phyloP scores from a whole-genome alignment of 192 early-diverging fungal genomes.

The Coemansia reversa region DNA sequence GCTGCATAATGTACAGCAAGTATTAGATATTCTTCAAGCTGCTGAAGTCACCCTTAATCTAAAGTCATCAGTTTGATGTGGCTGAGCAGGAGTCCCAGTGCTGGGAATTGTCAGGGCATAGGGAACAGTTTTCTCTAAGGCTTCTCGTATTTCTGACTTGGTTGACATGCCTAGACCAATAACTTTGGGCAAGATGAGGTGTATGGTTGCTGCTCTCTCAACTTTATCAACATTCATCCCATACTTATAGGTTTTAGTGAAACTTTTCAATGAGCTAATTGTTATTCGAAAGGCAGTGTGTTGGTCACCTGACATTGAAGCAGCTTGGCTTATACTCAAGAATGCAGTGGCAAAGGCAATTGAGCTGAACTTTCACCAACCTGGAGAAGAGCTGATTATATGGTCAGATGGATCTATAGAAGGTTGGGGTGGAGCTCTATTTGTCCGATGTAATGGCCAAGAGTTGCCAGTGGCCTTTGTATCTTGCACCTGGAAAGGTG shows the following conservation, averaged over 20 bases:
- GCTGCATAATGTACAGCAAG: neutral
- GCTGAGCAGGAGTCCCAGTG: neutral
- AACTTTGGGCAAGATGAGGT: neutral
- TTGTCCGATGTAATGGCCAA: slow-evolving; percentile 3
- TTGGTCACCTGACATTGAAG: no score
- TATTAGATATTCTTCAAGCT: slow-evolving; percentile 6
- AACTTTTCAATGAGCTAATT: no score
- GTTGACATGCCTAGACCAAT: slow-evolving; percentile 2
- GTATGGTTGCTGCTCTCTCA: slow-evolving; percentile 4
- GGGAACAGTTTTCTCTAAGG: neutral
- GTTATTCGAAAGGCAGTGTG: no score
- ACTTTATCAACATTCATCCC: slow-evolving; percentile 4
- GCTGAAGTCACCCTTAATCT: slow-evolving; percentile 10
- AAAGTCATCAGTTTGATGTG: slow-evolving; percentile 14
- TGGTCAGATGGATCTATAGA: slow-evolving; percentile 3
- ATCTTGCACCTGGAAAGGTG: slow-evolving; percentile 6
- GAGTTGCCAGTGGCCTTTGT: slow-evolving; percentile 12
- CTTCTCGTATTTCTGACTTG: neutral
- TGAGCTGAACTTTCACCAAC: neutral
- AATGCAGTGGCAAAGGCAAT: no score
- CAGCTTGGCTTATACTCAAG: no score
- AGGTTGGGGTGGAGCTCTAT: slow-evolving; percentile 9
- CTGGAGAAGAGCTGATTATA: slow-evolving; percentile 10
- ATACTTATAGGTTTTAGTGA: neutral
- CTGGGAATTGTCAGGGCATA: slow-evolving; percentile 7